phyloP scores from a whole-genome alignment of 2,329 filamentous ascomycete genomes.

The Monosporascus sp. region DNA sequence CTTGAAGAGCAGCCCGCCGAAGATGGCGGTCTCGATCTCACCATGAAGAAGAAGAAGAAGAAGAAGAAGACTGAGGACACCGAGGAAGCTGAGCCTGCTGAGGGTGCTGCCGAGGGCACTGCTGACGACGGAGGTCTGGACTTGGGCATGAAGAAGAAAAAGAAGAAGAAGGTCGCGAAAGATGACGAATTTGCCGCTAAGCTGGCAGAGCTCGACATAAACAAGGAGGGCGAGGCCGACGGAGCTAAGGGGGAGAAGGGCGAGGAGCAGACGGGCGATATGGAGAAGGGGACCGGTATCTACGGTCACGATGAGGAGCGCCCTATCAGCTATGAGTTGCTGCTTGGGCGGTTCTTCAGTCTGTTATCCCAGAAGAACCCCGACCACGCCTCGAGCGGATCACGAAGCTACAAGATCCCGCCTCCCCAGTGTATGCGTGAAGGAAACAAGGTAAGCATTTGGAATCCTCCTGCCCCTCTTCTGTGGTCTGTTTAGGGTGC shows the following conservation, averaged over 20 bases:
- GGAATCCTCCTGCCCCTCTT: neutral
- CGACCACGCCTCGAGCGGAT: slow-evolving; percentile 82
- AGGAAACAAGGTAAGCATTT: slow-evolving; percentile 69
- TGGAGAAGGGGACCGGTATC: slow-evolving; percentile 83
- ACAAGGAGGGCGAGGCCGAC: slow-evolving; percentile 54
- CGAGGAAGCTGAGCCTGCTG: slow-evolving; percentile 42
- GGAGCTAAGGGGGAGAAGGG: slow-evolving; percentile 42
- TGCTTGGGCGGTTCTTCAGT: slow-evolving; percentile 90
- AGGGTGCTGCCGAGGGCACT: slow-evolving; percentile 47
- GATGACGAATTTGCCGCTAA: slow-evolving; percentile 52
- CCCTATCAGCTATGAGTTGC: slow-evolving; percentile 75
- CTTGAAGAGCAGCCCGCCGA: slow-evolving; percentile 20
- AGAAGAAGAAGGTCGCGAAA: slow-evolving; percentile 42
- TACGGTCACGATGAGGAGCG: slow-evolving; percentile 78
- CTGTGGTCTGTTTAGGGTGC: too few relatives aligned
- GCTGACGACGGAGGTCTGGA: slow-evolving; percentile 53
- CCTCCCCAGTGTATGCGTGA: slow-evolving; percentile 97
- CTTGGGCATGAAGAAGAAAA: slow-evolving; percentile 83
- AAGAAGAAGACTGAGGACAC: slow-evolving; percentile 50
- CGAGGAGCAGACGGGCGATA: slow-evolving; percentile 65
- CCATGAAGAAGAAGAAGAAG: slow-evolving; percentile 74
- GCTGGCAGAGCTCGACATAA: slow-evolving; percentile 57
- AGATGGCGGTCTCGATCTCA: slow-evolving; percentile 61
- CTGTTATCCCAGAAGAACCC: slow-evolving; percentile 94
- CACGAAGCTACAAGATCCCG: slow-evolving; percentile 98